Conservation (phyloP, 2,329 filamentous ascomycete species). For the Zalaria obscura region DNA sequence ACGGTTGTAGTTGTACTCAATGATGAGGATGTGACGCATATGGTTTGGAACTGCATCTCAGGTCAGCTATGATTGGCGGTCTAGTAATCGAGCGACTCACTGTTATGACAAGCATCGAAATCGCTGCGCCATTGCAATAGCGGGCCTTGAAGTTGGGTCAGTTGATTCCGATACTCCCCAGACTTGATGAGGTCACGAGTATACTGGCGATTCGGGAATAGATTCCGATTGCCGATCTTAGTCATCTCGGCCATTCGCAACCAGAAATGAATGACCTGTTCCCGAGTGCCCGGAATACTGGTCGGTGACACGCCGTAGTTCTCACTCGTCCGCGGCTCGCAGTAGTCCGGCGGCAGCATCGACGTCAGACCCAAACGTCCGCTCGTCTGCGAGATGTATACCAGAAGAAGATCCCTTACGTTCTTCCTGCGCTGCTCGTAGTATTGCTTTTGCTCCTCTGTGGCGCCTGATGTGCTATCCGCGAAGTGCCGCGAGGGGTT, state of each 20-base stretch:
- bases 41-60: conserved; percentile 33
- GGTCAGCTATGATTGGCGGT: conserved; percentile 11
- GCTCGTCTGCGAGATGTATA: conserved; percentile 88
- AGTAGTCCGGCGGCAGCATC: conserved; percentile 56
- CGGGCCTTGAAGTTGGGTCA: conserved; percentile 69
- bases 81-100: conserved; percentile 12
- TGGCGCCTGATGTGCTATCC: conserved; percentile 25
- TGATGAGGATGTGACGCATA: conserved; percentile 65
- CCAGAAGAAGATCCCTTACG: conserved; percentile 72
- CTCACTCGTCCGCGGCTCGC: conserved; percentile 20
- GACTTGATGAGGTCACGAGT: conserved; percentile 81
- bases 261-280: conserved; percentile 65
- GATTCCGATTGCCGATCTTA: conserved; percentile 74
- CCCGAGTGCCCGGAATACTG: conserved; percentile 7
- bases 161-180: conserved; percentile 65
- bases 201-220: conserved; percentile 77
- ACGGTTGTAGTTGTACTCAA: conserved; percentile 91
- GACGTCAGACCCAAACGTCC: conserved; percentile 84
- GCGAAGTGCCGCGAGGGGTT: conserved; percentile 48
- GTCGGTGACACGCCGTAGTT: conserved; percentile 7
- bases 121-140: conserved; percentile 66
- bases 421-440: conserved; percentile 67
- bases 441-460: conserved; percentile 49
- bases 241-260: conserved; percentile 85
- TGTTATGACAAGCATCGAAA: conserved; percentile 57